phyloP scores from a whole-genome alignment of 2,329 filamentous ascomycete genomes.

The Epichloe scottii region DNA sequence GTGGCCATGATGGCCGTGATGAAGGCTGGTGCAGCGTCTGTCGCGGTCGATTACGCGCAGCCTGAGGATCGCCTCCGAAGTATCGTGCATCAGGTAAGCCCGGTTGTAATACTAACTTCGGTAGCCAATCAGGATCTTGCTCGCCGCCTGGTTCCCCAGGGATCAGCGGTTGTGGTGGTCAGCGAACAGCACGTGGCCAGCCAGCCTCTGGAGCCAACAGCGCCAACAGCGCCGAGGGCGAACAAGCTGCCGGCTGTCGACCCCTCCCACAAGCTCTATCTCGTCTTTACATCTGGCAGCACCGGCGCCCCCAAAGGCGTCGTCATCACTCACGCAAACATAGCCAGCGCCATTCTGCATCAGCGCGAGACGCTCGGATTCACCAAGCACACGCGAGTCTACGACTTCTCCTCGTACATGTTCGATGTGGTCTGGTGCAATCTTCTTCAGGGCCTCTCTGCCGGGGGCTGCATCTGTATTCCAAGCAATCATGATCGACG shows the following conservation, averaged over 20 bases:
- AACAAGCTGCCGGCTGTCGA: constrained; percentile 27
- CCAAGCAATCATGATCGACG: constrained; percentile 35
- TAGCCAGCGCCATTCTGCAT: constrained; percentile 4
- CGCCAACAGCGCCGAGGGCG: background rate
- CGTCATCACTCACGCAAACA: constrained; percentile 7
- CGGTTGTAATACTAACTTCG: constrained; percentile 4
- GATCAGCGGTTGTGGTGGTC: constrained; percentile 4
- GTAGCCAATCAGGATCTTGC: constrained; percentile 9
- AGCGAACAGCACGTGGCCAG: constrained; percentile 7
- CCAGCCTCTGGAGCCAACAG: background rate
- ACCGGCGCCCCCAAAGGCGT: constrained; percentile 12
- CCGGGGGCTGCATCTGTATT: constrained; percentile 8
- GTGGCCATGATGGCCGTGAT: constrained; percentile 15
- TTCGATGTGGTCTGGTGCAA: constrained; percentile 7
- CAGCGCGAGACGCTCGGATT: constrained; percentile 3
- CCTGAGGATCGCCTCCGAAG: constrained; percentile 9
- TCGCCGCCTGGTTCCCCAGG: constrained; percentile 8
- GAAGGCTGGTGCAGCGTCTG: constrained; percentile 17
- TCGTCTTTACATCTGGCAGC: constrained; percentile 12
- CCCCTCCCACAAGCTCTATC: constrained; percentile 2
- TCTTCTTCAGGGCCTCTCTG: constrained; percentile 3
- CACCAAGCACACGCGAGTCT: constrained; percentile 2
- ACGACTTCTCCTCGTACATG: constrained; percentile 7
- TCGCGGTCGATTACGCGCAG: constrained; percentile 14
- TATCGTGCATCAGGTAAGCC: constrained; percentile 7